These are phyloP conservation scores for Spizellomyces punctatus DNA, from an alignment of 192 early-diverging fungal species.

Conservation along the genomic window DNA sequence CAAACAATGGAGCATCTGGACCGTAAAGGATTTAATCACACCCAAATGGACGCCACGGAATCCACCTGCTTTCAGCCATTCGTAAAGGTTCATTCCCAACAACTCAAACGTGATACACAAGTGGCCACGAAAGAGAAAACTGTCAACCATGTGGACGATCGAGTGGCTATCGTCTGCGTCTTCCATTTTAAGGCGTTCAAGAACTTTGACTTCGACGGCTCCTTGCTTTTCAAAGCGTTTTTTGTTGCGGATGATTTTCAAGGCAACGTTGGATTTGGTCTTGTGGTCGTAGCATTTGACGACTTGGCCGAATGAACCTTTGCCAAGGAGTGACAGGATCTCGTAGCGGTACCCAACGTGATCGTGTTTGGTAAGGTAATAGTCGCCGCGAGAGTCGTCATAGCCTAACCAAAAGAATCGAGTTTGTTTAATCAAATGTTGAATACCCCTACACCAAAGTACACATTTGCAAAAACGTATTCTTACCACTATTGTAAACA, in stretches of 20 bases:
- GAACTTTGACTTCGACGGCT: conserved; percentile 90
- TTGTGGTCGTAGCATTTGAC: conserved; percentile 95
- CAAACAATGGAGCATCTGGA: conserved; percentile 84
- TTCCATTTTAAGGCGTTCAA: conserved; percentile 82
- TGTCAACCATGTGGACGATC: conserved; percentile 85
- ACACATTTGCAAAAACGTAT: no score
- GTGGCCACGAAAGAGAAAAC: conserved; percentile 94
- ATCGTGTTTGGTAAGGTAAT: conserved; percentile 82
- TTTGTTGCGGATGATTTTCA: conserved; percentile 97
- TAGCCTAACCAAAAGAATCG: no score
- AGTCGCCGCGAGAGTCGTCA: conserved; percentile 96
- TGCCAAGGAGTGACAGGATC: conserved; percentile 85
- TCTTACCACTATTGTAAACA: conserved; percentile 47
- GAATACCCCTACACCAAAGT: conserved; percentile 7
- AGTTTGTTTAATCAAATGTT: conserved; percentile 23
- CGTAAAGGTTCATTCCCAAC: conserved; percentile 93
- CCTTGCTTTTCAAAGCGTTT: conserved; percentile 96
- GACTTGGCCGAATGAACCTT: conserved; percentile 95
- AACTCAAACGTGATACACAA: conserved; percentile 94
- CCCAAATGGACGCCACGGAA: conserved; percentile 86
- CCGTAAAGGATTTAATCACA: conserved; percentile 71
- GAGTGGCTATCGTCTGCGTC: conserved; percentile 80
- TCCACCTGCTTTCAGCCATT: conserved; percentile 91
- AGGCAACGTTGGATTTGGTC: conserved; percentile 78
- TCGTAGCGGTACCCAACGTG: conserved; percentile 95